Evolutionary conservation across 208 protist genomes (phyloP).

Genomic region (Blechomonas ayalai): DNA sequence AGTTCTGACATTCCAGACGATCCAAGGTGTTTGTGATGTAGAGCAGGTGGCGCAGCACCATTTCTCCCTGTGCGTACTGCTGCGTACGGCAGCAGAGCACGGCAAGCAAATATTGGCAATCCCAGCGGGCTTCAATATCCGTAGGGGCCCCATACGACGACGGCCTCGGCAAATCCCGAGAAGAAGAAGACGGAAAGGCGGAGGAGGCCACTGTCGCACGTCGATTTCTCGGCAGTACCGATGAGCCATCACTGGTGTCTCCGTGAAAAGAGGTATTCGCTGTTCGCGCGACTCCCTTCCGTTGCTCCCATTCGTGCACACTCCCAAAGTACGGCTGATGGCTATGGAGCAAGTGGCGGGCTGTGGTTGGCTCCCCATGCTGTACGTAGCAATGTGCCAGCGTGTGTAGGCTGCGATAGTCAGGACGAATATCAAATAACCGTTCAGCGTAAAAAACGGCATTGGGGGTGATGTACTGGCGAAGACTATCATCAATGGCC

Average conservation of each 20-base stretch:
- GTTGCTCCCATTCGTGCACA: too few relatives aligned
- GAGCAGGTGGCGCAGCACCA: constrained; percentile 46
- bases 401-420: constrained; percentile 41
- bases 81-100: constrained; percentile 64
- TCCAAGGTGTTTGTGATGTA: too few relatives aligned
- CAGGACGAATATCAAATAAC: constrained; percentile 50
- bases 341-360: constrained; percentile 46
- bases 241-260: neutral
- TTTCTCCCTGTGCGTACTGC: constrained; percentile 47
- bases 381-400: constrained; percentile 69
- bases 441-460: constrained; percentile 88
- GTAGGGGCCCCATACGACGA: too few relatives aligned
- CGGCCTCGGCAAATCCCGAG: neutral
- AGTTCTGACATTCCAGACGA: too few relatives aligned
- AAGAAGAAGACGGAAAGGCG: neutral
- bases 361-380: constrained; percentile 40
- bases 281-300: too few relatives aligned
- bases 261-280: neutral
- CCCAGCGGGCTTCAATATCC: constrained; percentile 45
- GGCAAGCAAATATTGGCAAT: constrained; percentile 72
- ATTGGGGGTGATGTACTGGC: constrained; percentile 62
- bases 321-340: constrained; percentile 60
- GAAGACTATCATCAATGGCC: constrained; percentile 51
- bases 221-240: too few relatives aligned
- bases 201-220: too few relatives aligned